Conservation (phyloP, 129 eudicot species). For the Tanacetum coccineum region DNA sequence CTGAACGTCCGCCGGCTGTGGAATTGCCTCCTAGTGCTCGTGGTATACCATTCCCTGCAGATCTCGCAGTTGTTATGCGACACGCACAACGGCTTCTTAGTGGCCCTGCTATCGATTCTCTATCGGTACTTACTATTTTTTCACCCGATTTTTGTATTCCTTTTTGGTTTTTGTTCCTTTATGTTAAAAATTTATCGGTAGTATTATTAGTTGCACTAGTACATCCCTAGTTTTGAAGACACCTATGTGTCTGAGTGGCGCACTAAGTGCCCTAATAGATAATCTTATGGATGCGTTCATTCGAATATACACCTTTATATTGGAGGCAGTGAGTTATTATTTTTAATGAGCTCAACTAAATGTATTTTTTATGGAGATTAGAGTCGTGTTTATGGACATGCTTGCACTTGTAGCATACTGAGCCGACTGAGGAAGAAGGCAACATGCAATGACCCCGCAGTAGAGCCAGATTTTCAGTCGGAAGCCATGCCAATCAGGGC, state of each 20-base stretch:
- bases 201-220: too few relatives aligned
- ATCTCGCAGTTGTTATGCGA: constrained; percentile 57
- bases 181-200: not conserved
- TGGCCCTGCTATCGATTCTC: constrained; percentile 53
- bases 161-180: constrained; percentile 1
- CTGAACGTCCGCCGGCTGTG: constrained; percentile 33
- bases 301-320: too few relatives aligned
- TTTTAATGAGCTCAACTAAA: too few relatives aligned
- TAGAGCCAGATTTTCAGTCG: constrained; percentile 77
- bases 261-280: too few relatives aligned
- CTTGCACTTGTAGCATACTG: too few relatives aligned
- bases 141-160: not conserved
- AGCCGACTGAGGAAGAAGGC: constrained; percentile 67
- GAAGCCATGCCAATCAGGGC: constrained; percentile 72
- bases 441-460: constrained; percentile 53
- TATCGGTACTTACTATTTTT: constrained; percentile 54
- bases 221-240: too few relatives aligned
- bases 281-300: too few relatives aligned
- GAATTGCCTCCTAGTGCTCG: constrained; percentile 56
- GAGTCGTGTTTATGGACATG: too few relatives aligned
- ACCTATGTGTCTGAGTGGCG: too few relatives aligned
- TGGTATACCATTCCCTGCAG: constrained; percentile 69
- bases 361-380: too few relatives aligned
- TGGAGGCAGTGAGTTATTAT: too few relatives aligned
- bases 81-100: constrained; percentile 70